Conservation (phyloP, 73 alveolate genomes). For the Symbiodinium natans region DNA sequence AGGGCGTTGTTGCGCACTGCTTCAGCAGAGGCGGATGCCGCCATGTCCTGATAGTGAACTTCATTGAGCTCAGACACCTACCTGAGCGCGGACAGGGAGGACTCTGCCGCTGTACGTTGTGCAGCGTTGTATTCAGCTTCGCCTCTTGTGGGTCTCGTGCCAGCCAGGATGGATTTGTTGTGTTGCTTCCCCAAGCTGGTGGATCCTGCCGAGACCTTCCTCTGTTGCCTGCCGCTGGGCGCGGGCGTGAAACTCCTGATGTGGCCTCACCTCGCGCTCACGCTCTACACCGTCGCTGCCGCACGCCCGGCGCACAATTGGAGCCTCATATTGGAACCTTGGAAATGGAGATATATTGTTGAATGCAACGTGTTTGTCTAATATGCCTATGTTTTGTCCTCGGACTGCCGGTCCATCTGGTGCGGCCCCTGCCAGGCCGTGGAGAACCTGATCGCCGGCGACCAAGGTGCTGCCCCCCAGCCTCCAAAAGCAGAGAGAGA, state of each 20-base stretch:
- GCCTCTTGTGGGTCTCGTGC: neutral
- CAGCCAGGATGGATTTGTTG: neutral
- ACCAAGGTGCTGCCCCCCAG: neutral
- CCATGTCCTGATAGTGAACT: slow-evolving; percentile 72
- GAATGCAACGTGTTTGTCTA: too few species aligned
- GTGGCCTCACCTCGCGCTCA: slow-evolving; percentile 84
- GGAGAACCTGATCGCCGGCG: slow-evolving; percentile 70
- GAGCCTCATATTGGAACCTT: too few species aligned
- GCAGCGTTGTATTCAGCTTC: neutral
- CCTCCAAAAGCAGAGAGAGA: too few species aligned
- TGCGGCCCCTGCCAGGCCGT: neutral
- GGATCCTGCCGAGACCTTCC: slow-evolving; percentile 70
- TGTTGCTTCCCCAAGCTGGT: slow-evolving; percentile 65
- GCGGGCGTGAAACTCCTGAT: slow-evolving; percentile 61
- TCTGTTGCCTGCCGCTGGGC: slow-evolving; percentile 65
- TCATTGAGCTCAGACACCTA: slow-evolving; percentile 56
- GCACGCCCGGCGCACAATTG: neutral
- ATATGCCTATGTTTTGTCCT: too few species aligned
- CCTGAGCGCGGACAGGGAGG: slow-evolving; percentile 14
- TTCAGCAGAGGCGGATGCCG: neutral
- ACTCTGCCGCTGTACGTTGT: neutral
- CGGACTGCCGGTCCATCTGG: too few species aligned
- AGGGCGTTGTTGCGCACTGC: too few species aligned
- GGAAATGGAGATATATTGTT: too few species aligned
- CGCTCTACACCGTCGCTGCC: slow-evolving; percentile 71